Conservation (phyloP, 176 grass and related monocot species). For the Thinopyrum elongatum region DNA sequence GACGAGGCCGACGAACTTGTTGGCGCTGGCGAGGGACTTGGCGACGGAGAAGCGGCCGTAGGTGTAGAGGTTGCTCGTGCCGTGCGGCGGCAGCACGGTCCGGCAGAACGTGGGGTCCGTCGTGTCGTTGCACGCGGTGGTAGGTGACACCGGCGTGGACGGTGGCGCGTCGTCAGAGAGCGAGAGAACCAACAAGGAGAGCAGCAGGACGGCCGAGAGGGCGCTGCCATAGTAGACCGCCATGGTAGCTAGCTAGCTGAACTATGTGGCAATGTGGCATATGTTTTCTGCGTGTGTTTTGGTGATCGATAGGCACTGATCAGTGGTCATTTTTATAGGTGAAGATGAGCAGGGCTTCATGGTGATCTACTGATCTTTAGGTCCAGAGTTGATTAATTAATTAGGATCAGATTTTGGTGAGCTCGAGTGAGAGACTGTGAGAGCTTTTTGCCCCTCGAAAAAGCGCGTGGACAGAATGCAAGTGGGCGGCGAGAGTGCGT, state of each 20-base stretch:
- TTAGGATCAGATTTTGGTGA: neutral
- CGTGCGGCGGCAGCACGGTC: conserved; percentile 45
- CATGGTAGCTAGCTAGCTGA: conserved; percentile 12
- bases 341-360: neutral
- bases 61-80: conserved; percentile 55
- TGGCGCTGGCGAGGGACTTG: conserved; percentile 62
- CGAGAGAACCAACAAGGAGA: conserved; percentile 6
- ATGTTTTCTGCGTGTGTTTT: neutral
- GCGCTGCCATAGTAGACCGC: neutral
- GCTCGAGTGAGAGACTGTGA: neutral
- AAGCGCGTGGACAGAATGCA: conserved; percentile 13
- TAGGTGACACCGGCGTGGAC: conserved; percentile 38
- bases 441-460: conserved; percentile 31
- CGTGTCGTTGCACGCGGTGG: conserved; percentile 57
- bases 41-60: conserved; percentile 75
- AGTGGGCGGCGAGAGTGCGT: neutral
- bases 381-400: neutral
- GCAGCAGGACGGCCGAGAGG: conserved; percentile 13
- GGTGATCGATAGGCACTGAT: neutral
- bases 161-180: conserved; percentile 19
- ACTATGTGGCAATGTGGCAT: neutral
- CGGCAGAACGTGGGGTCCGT: conserved; percentile 68
- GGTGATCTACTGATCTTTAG: conserved; percentile 16
- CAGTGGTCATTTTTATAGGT: conserved; percentile 34
- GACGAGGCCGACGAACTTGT: conserved; percentile 49